Base-by-base conservation (phyloP, 129 eudicot species). In the Pulicaria dysenterica region DNA sequence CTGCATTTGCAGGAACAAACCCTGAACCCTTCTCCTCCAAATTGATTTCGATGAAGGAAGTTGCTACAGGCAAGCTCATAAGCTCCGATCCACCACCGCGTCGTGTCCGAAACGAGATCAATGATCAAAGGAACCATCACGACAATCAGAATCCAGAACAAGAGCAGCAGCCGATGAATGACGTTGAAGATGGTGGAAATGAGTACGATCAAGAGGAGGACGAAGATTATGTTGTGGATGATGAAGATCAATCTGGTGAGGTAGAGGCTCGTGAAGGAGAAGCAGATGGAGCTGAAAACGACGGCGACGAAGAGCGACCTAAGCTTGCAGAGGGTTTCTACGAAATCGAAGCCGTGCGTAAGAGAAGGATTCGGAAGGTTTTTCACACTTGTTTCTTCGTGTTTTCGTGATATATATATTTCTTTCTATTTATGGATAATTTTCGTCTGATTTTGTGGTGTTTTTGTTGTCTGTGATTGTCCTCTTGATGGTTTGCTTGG, bases 271-370 rank as follows among this genome's bases (percentile, higher is more conserved):
- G 16, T 37, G 73, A 74, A 50, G 31, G 31, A 24, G 31, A 24
- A 24, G 1, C 31, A 24, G 31, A 24, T 2, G 31, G 31, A 24
- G 31, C 31, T 24, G 31, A 24, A 24, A 69, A 36, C 44, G 63
- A 61, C 3, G 85, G 11, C 3, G 89, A 79, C 14, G 80, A 40
- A 7, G 81, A 75, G 62, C 72, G 65, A 37, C 67, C 83, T 15
- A 84, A 89, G 82, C 88, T 92, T 12, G 92, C 96, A 17, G 92
- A 92, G 53, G 96, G 96, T 4, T 92, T 60, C 61, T 92, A 65
- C 44, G 96, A 87, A 81, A 78, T 92, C 40, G 98, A 92, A 62
- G 76, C 89, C 46, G 85, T 92, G 0, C 82, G 96, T 7, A 83
- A 75, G 71, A 89, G 64, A 72, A 78, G 98, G 47, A 70, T 80